Evolutionary conservation across 2,329 filamentous ascomycete genomes (phyloP), one percentile per base, ranked within the genome.

Genomic region (Exserohilum rostratum): DNA sequence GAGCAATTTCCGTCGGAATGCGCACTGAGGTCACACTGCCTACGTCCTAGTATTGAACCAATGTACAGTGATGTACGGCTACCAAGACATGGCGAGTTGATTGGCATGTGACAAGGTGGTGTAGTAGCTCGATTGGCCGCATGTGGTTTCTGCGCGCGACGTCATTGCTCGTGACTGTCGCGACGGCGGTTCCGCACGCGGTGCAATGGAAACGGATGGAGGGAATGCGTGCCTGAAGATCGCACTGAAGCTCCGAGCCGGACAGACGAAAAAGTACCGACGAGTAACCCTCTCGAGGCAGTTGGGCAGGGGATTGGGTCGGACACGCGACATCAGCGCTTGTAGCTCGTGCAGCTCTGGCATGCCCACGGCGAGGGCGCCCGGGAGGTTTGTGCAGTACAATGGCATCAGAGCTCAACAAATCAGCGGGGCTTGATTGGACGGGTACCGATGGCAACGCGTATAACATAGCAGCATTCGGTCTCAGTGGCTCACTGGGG

Each of bases 371-470:
- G 7, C 38, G n/a, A 27, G n/a, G n/a, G n/a, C n/a, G n/a, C n/a
- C n/a, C n/a, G n/a, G n/a, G n/a, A n/a, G n/a, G n/a, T n/a, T 25
- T 43, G 20, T 54, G 37, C 47, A 44, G 40, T 42, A 30, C 47
- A 43, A 52, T 46, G 42, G 46, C 53, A 55, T 38, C 53, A 52
- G 31, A 46, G 53, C 22, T 38, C 50, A 44, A 25, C 50, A 55
- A 30, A 60, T 53, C 31, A 57, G 49, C 30, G 44, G 18, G 0
- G 33, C 37, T 53, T 62, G 55, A 67, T 66, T 67, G 65, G 65
- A 33, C 35, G 30, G 39, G 31, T 25, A 25, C 30, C 55, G n/a
- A 42, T 57, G 43, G 53, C 34, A 56, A 46, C 30, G 29, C 15
- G 47, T 54, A 37, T 37, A 37, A 48, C 53, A 48, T 18, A 55